These are phyloP conservation scores for Fusarium protoensiforme DNA, from an alignment of 2,329 filamentous ascomycete genomes.

Conservation along the genomic window DNA sequence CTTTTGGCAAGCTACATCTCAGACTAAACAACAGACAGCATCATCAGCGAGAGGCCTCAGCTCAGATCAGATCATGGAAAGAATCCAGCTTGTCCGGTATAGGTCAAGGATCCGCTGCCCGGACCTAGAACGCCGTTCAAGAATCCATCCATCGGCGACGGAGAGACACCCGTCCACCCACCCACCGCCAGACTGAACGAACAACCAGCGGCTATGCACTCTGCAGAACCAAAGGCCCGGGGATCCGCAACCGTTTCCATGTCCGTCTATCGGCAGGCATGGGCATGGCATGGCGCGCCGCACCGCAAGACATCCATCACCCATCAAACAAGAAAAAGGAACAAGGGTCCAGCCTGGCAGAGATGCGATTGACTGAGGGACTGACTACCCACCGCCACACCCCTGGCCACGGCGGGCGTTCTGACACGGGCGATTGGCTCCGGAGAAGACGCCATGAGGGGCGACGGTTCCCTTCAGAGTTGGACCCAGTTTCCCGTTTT, in stretches of 20 bases:
- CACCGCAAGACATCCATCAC: neutral
- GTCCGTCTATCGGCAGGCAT: neutral
- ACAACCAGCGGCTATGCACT: neutral
- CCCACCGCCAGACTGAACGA: neutral
- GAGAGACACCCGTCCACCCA: neutral
- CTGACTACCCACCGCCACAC: conserved; percentile 1
- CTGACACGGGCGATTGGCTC: conserved; percentile 38
- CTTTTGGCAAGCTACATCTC: conserved; percentile 2
- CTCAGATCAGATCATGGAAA: neutral
- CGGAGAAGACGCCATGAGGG: conserved; percentile 33
- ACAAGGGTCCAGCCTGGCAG: conserved; percentile 21
- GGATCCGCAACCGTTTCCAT: neutral
- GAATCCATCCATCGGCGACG: neutral
- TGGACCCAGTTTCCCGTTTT: conserved; percentile 42
- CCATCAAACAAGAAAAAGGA: neutral
- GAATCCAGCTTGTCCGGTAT: neutral
- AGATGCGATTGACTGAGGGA: conserved; percentile 32
- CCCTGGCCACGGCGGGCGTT: conserved; percentile 25
- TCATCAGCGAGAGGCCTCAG: neutral
- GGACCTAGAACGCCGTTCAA: neutral
- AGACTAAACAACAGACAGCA: neutral
- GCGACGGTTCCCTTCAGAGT: conserved; percentile 29
- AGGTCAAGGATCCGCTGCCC: conserved; percentile 1
- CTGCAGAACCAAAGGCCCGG: neutral
- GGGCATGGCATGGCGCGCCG: neutral